Evolutionary conservation across 1,284 basidiomycete species (phyloP), one percentile per base, ranked within the genome.

Genomic region (Rhodotorula sp.): DNA sequence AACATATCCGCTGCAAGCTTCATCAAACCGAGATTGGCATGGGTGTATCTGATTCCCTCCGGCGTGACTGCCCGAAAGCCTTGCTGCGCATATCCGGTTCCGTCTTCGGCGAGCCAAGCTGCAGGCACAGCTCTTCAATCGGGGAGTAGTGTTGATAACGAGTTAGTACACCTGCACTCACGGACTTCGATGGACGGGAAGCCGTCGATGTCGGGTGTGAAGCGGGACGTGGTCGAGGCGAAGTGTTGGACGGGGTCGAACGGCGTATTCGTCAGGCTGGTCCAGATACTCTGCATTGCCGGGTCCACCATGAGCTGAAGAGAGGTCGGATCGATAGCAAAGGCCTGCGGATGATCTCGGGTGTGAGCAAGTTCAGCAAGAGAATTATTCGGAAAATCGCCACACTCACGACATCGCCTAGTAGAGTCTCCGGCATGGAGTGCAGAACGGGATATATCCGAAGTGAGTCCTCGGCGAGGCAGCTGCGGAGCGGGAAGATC

Each of bases 11-110:
- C 15, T 3, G 37, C 60, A 26, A 69, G 60, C 18, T 42, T 30
- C 24, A n/a, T 42, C 56, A 59, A 20, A 20, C 68, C 68, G 44
- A 66, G 68, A 4, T 6, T 8, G 33, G 66, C 68, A 51, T 69
- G 68, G 22, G 64, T 66, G 30, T 45, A 29, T 12, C 6, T 6
- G 29, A 51, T 22, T 22, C 54, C 60, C 2, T 29, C 4, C 3
- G 60, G 49, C 1, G 17, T 26, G 1, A 24, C 0, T 3, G n/a
- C 12, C 15, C 6, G 4, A 37, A 66, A 69, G n/a, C 56, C 49
- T 22, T 62, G 48, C 42, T 69, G 64, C 4, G 68, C 68, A 51
- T 66, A 69, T 48, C 68, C 68, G 0, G 26, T 55, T 3, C 60
- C 64, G 1, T 53, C 56, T 6, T 8, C 6, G 24, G 37, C 45